Evolutionary conservation across 1,139 yeast genomes (phyloP).

Genomic region (Geotrichum siamense): DNA sequence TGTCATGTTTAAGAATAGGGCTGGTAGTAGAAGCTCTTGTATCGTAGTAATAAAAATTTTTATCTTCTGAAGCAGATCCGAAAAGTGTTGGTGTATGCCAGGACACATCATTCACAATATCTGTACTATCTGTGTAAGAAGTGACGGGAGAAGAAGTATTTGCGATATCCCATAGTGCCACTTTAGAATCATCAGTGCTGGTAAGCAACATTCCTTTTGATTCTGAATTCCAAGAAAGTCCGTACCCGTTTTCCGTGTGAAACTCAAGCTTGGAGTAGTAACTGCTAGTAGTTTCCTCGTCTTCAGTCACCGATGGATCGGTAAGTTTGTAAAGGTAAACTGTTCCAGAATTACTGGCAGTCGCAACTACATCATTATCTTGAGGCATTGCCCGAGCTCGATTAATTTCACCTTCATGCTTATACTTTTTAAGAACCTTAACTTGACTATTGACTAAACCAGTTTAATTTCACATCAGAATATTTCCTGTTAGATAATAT

Average conservation of each 20-base stretch:
- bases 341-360: constrained; percentile 72
- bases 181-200: constrained; percentile 59
- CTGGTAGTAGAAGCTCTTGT: constrained; percentile 38
- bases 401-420: constrained; percentile 35
- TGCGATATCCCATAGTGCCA: constrained; percentile 53
- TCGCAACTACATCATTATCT: constrained; percentile 60
- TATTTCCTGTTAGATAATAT: not conserved
- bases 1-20: constrained; percentile 24
- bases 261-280: constrained; percentile 39
- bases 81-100: constrained; percentile 47
- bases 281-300: constrained; percentile 2
- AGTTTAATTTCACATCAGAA: not conserved
- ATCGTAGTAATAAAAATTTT: constrained; percentile 54
- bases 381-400: constrained; percentile 86
- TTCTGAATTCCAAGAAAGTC: constrained; percentile 55
- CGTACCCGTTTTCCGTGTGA: constrained; percentile 67
- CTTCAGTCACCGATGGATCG: not conserved
- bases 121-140: constrained; percentile 25
- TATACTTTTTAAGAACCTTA: constrained; percentile 30
- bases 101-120: constrained; percentile 38
- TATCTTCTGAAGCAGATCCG: constrained; percentile 71
- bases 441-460: constrained; percentile 21
- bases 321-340: constrained; percentile 44
- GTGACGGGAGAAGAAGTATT: constrained; percentile 21
- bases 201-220: constrained; percentile 46